Evolutionary conservation across 768 basidiomycete genomes (phyloP), one percentile per base, ranked within the genome.

Genomic region (Termitomyces sp.): DNA sequence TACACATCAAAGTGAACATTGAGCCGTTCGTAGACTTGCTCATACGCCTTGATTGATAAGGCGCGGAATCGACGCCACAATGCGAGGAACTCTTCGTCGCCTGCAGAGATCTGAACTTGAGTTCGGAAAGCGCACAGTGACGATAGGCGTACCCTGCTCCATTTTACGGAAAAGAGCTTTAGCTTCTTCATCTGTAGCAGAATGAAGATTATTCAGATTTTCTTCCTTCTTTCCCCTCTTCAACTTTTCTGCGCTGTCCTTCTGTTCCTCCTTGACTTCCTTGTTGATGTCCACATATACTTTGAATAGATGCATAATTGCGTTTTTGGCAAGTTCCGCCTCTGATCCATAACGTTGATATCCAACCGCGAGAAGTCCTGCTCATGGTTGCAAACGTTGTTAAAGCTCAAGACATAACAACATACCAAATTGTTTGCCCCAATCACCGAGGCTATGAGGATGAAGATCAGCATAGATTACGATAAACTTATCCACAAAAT

Each of bases 51-150:
- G 66, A 98, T 85, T 61, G 92, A 95, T 48, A 96, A 75, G 67
- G 90, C 87, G 15, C 96, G 89, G 91, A 95, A 98, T 61, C 88
- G 82, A 20, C 87, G 83, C 96, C 96, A 98, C 73, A 94, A 88
- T 58, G 79, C 80, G 38, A 98, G 83, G 1, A 92, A 88, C 15
- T 77, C 79, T 66, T 92, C 88, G 68, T 98, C 94, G 25, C 93
- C 93, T 66, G 46, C 10, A 32, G 3, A 32, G 9, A 49, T 49
- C 20, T 15, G 1, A 17, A 31, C 9, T 17, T 4, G 25, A 5
- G 14, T 17, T 4, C 36, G 3, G 0, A 12, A 29, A 6, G 11
- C 25, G 7, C 7, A 20, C 7, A 20, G n/a, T 15, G 17, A 12
- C 10, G 10, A 62, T 14, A 20, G 12, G 59, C 53, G 3, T 14